Evolutionary conservation across 2,329 filamentous ascomycete species (phyloP).

Genomic region (Fusarium falciforme): DNA sequence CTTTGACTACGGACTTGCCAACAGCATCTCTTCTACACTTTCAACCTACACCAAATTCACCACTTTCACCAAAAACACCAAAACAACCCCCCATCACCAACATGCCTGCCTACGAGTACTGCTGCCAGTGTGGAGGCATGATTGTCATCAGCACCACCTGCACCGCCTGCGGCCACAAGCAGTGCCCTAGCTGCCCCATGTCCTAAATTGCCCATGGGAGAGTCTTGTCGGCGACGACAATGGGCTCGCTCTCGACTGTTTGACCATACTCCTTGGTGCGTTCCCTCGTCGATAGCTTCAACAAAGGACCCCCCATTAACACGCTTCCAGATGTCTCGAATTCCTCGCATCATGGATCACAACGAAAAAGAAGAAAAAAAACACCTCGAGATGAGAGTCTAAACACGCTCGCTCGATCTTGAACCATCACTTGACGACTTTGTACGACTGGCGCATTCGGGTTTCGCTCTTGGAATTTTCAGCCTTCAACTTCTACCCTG

Average conservation of each 20-base stretch:
- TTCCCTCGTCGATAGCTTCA: neutral
- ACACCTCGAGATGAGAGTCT: slow-evolving; percentile 12
- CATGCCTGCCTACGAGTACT: slow-evolving; percentile 63
- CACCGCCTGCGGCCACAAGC: slow-evolving; percentile 61
- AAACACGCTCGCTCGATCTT: slow-evolving; percentile 6
- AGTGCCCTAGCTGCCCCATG: slow-evolving; percentile 60
- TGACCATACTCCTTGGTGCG: neutral
- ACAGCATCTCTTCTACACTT: neutral
- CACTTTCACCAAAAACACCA: slow-evolving; percentile 10
- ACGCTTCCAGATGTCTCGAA: neutral
- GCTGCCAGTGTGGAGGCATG: slow-evolving; percentile 66
- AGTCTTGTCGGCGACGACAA: slow-evolving; percentile 14
- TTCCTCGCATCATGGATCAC: neutral
- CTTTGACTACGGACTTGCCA: neutral
- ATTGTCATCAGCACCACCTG: slow-evolving; percentile 68
- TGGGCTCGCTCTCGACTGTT: neutral
- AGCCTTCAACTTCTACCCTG: slow-evolving; percentile 2
- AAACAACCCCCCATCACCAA: slow-evolving; percentile 32
- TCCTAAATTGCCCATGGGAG: slow-evolving; percentile 41
- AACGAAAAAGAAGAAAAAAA: neutral
- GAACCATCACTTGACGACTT: slow-evolving; percentile 23
- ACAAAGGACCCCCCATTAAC: neutral
- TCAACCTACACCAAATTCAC: neutral
- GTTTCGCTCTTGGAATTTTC: neutral
- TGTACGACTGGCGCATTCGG: slow-evolving; percentile 20